These are phyloP conservation scores for Beauveria bassiana DNA, from an alignment of 2,329 filamentous ascomycete species.

Conservation along the genomic window DNA sequence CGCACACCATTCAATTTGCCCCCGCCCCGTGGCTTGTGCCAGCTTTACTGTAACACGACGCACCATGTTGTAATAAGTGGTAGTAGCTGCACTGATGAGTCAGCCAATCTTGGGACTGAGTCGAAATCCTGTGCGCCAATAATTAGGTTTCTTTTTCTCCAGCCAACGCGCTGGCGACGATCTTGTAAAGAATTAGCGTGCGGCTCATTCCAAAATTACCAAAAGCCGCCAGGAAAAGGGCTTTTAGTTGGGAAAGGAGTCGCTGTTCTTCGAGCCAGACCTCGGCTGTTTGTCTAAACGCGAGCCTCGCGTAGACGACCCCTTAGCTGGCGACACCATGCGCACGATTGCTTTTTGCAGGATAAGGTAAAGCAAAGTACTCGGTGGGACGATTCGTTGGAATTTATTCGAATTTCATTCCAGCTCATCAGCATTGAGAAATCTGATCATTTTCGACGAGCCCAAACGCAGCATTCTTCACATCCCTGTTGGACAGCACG, in stretches of 20 bases:
- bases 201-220: background rate
- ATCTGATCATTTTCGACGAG: background rate
- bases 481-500: background rate
- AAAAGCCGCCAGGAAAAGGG: too few species aligned
- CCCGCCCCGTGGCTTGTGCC: too few species aligned
- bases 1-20: too few species aligned
- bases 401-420: background rate
- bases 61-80: background rate
- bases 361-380: background rate
- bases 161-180: background rate
- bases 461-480: background rate
- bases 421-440: background rate
- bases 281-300: background rate
- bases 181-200: background rate
- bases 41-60: background rate
- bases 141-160: background rate
- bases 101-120: background rate
- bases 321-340: background rate
- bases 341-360: background rate
- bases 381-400: background rate
- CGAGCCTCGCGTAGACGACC: background rate
- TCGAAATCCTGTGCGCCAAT: background rate
- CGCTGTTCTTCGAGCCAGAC: background rate
- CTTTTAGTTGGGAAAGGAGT: background rate
- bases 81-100: conserved; percentile 2